These are phyloP conservation scores for Ophiostoma sp. DNA, from an alignment of 2,329 filamentous ascomycete genomes.

Conservation along the genomic window DNA sequence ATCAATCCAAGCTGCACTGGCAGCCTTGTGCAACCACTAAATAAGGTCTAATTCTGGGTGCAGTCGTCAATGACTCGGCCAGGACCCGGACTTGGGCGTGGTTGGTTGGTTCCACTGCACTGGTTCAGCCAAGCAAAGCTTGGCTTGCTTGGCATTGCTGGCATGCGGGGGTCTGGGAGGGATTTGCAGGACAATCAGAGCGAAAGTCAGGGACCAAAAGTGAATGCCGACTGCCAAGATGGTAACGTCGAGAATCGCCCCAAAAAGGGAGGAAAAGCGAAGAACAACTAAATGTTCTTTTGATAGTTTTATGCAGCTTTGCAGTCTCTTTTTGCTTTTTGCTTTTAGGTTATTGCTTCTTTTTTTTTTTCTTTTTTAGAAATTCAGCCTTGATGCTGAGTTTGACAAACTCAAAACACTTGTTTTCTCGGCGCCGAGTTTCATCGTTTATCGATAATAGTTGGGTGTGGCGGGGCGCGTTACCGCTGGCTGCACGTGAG, in stretches of 20 bases:
- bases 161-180: slow-evolving; percentile 22
- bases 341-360: no score
- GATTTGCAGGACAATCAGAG: slow-evolving; percentile 11
- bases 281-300: background rate
- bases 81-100: slow-evolving; percentile 7
- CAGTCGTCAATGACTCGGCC: slow-evolving; percentile 5
- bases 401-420: background rate
- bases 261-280: background rate
- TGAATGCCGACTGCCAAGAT: slow-evolving; percentile 6
- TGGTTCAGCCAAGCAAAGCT: slow-evolving; percentile 27
- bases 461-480: background rate
- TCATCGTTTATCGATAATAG: background rate
- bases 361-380: no score
- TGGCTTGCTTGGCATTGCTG: slow-evolving; percentile 27
- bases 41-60: background rate
- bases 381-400: background rate
- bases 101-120: slow-evolving; percentile 20
- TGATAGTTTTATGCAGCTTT: background rate
- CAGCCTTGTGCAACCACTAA: slow-evolving; percentile 6
- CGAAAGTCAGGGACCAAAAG: background rate
- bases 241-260: background rate
- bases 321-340: background rate
- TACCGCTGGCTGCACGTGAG: background rate
- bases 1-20: background rate
- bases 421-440: slow-evolving; percentile 4